phyloP scores from a whole-genome alignment of 257 asterid genomes.

The Cordia subcordata region DNA sequence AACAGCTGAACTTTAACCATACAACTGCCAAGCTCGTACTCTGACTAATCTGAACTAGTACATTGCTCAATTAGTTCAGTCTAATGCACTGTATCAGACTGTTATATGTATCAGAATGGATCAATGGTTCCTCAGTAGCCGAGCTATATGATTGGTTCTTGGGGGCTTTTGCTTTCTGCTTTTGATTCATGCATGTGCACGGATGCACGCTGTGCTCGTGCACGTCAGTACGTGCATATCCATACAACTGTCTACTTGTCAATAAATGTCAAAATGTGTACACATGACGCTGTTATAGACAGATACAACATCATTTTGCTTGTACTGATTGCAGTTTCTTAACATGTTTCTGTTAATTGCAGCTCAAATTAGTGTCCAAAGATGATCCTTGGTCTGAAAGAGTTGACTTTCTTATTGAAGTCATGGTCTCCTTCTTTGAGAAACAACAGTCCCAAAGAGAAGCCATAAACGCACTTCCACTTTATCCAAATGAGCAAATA shows the following conservation, averaged over 20 bases:
- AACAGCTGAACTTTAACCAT: too few species aligned
- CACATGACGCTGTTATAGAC: not conserved
- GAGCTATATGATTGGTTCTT: too few species aligned
- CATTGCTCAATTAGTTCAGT: too few species aligned
- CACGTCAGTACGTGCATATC: not conserved
- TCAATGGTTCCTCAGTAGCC: too few species aligned
- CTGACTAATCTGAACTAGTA: too few species aligned
- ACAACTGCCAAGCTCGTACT: too few species aligned
- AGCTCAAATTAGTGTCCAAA: conserved; percentile 82
- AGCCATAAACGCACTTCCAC: conserved; percentile 97
- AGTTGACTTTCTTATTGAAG: conserved; percentile 90
- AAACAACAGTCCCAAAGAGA: conserved; percentile 93
- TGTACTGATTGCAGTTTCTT: conserved; percentile 6
- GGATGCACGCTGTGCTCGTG: not conserved
- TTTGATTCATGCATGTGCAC: too few species aligned
- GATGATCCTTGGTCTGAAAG: conserved; percentile 92
- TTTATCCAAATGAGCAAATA: conserved; percentile 91
- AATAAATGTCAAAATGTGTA: not conserved
- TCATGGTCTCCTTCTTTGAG: conserved; percentile 88
- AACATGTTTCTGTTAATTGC: conserved; percentile 17
- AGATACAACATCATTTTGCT: not conserved
- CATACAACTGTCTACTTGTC: not conserved
- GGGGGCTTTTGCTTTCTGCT: too few species aligned
- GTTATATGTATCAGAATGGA: too few species aligned
- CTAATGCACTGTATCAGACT: too few species aligned